Base-by-base conservation (phyloP, 371 early-diverging fungal species). In the Parasitella parasitica region DNA sequence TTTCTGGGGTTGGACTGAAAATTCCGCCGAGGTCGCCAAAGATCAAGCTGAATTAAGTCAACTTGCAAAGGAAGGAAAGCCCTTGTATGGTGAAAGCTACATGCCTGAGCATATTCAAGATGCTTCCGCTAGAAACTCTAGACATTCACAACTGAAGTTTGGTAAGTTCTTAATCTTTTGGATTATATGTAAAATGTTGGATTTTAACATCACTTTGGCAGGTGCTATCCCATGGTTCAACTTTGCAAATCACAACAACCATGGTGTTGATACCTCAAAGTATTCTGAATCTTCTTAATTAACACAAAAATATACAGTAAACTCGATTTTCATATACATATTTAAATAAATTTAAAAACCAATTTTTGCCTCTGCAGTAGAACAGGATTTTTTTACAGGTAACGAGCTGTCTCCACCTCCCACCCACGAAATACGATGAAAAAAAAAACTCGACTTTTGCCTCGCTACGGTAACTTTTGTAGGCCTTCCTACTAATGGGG, bases 1-100 rank as follows among this genome's bases (percentile, higher is more conserved):
- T 64, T 97, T 97, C 88, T 94, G 92, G 92, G 98, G 98, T 22
- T 91, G 92, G 87, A 81, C 75, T 26, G 97, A 96, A 75, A 97
- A 97, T 76, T 75, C 80, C 37, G 80, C 85, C 50, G 98, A 97
- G 75, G 87, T 86, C 30, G 76, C 72, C 53, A 86, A 80, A 82
- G 90, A 91, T 77, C 73, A 80, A 38, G 70, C 66, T 36, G 92
- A 94, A 78, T 83, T 90, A 81, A 64, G 67, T 13, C 82, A 82
- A 54, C 81, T 86, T 28, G 67, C 84, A 58, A 84, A 81, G 48
- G 79, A 86, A 69, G 93, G 92, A 46, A 86, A 90, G 70, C 70
- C 89, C 26, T 76, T 91, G 69, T 86, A 92, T 57, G 93, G 92
- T 30, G 79, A 80, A 12, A 85, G 87, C 32, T 62, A 72, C 24